phyloP scores from a whole-genome alignment of 2,329 filamentous ascomycete genomes.

The Cryoendolithus antarcticus region DNA sequence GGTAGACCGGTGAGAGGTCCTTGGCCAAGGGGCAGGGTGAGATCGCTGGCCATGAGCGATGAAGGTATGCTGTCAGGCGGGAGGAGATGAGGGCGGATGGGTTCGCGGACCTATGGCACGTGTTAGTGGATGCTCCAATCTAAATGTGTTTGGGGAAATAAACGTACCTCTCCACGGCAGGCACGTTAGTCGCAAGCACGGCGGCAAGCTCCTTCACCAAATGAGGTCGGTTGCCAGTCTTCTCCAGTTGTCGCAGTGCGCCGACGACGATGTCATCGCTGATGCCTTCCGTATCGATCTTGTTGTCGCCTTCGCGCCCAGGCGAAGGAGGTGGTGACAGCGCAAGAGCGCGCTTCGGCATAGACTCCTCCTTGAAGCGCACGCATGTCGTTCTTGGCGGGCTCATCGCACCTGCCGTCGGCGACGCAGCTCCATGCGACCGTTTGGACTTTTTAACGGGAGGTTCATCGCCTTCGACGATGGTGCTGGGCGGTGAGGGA shows the following conservation, averaged over 20 bases:
- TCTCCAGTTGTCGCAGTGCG: constrained; percentile 76
- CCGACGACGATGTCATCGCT: constrained; percentile 92
- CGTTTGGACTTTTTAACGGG: constrained; percentile 57
- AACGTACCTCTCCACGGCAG: constrained; percentile 83
- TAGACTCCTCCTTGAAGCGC: constrained; percentile 34
- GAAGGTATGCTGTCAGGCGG: constrained; percentile 76
- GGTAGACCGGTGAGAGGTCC: constrained; percentile 83
- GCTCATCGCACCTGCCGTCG: constrained; percentile 25
- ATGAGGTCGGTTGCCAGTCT: constrained; percentile 83
- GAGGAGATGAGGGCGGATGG: constrained; percentile 92
- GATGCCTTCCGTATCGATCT: constrained; percentile 70
- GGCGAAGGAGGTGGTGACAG: constrained; percentile 74
- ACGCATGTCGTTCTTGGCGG: constrained; percentile 32
- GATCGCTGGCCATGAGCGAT: constrained; percentile 66
- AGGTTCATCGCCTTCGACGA: constrained; percentile 46
- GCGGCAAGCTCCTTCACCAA: constrained; percentile 86
- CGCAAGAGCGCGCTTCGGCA: constrained; percentile 42
- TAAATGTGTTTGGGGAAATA: constrained; percentile 9
- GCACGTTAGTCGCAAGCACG: constrained; percentile 62
- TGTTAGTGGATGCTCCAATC: constrained; percentile 15
- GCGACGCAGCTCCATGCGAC: constrained; percentile 46
- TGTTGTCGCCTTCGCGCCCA: constrained; percentile 36
- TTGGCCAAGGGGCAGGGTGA: constrained; percentile 82
- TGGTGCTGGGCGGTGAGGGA: constrained; percentile 49
- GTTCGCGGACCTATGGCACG: constrained; percentile 66